Percentiles rank a stretch among this genome's conserved stretches.
Evolutionary conservation across 202 grass and related monocot species (phyloP).

Genomic region (Schoenoplectus triqueter): DNA sequence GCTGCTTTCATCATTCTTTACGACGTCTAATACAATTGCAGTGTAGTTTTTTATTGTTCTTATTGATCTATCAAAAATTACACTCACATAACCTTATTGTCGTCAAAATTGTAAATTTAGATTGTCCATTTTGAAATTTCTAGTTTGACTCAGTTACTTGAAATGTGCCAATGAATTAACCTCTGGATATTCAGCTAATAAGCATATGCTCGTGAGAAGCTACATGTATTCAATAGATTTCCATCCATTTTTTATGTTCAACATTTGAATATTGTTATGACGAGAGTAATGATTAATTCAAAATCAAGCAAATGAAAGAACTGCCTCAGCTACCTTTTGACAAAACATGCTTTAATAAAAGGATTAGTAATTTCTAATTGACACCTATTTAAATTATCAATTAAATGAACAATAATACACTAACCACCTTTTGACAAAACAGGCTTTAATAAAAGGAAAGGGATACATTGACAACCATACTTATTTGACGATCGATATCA

Average conservation of each 20-base stretch:
- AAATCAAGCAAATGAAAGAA: background rate
- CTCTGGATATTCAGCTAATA: background rate
- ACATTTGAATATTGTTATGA: background rate
- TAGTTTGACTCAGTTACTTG: background rate
- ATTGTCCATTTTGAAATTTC: background rate
- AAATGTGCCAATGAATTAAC: background rate
- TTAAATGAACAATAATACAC: background rate
- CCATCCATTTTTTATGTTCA: background rate
- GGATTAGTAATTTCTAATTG: background rate
- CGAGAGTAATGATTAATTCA: background rate
- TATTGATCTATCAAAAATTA: too few species aligned
- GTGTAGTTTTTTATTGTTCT: too few species aligned
- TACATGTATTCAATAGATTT: conserved; percentile 12
- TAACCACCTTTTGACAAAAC: conserved; percentile 28
- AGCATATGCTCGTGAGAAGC: background rate
- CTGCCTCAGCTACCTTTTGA: conserved; percentile 12
- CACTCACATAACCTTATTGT: too few species aligned
- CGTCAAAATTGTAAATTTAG: too few species aligned
- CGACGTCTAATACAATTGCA: background rate
- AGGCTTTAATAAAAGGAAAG: conserved; percentile 11
- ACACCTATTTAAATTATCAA: conserved; percentile 31
- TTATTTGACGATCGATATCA: background rate
- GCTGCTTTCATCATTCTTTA: background rate
- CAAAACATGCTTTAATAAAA: conserved; percentile 4
- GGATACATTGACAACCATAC: conserved; percentile 15